Conservation (phyloP, 2,329 filamentous ascomycete genomes). For the Coleophoma crateriformis region DNA sequence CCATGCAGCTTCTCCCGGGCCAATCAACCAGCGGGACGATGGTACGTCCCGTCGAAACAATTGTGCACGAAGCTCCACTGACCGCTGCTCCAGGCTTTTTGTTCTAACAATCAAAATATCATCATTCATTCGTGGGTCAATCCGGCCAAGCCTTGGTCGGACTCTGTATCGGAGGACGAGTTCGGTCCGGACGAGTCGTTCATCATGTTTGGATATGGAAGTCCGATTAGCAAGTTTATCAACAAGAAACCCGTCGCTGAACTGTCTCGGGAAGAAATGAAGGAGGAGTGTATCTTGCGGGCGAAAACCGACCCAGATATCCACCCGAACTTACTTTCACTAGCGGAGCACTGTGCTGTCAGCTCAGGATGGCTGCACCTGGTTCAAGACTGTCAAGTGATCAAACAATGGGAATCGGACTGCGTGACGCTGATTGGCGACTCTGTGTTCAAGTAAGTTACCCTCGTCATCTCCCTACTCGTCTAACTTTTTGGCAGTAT, state of each 20-base stretch:
- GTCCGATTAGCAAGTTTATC: conserved; percentile 11
- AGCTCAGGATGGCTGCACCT: conserved; percentile 16
- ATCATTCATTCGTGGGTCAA: conserved; percentile 21
- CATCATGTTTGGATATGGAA: conserved; percentile 22
- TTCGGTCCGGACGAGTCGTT: conserved; percentile 20
- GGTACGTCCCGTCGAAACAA: conserved; percentile 6
- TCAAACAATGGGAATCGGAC: conserved; percentile 16
- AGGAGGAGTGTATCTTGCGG: conserved; percentile 15
- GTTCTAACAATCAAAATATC: conserved; percentile 20
- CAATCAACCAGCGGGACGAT: conserved; percentile 12
- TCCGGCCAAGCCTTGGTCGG: conserved; percentile 15
- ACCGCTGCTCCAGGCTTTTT: conserved; percentile 12
- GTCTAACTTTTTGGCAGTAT: conserved; percentile 10
- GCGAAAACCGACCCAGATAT: conserved; percentile 8
- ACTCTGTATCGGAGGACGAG: conserved; percentile 12
- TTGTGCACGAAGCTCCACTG: neutral
- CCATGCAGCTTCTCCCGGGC: conserved; percentile 11
- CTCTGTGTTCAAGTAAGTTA: conserved; percentile 19
- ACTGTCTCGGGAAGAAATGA: conserved; percentile 16
- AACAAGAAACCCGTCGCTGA: conserved; percentile 15
- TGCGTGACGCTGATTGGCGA: conserved; percentile 21
- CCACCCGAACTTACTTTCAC: conserved; percentile 11
- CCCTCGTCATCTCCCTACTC: neutral
- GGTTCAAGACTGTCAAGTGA: conserved; percentile 15
- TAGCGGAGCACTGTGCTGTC: conserved; percentile 14